Evolutionary conservation across 257 asterid genomes (phyloP), one percentile per base, ranked within the genome.

Genomic region (Hygrophila difformis): DNA sequence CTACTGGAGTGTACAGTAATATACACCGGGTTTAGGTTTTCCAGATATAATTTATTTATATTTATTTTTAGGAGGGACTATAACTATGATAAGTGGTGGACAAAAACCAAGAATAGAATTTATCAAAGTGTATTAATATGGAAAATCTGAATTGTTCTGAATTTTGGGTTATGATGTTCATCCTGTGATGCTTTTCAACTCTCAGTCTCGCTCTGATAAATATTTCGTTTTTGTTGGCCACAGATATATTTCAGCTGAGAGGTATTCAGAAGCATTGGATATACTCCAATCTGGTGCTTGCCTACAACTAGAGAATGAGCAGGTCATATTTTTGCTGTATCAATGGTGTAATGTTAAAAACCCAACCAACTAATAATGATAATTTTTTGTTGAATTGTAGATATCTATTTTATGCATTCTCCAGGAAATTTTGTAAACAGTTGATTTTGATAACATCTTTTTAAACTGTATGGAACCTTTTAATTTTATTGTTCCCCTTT

Each of bases 221-320:
- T 21, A 39, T 20, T 10, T 50, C 35, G 23, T 14, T 50, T 16
- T 44, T 43, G 38, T 44, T 65, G 17, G 13, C 54, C 61, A 56
- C 72, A 89, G 98, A 68, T 86, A 91, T 37, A 59, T 68, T 41
- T 39, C 83, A 34, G 75, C 65, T 2, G 71, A 70, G 47, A 80
- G 98, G 73, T 76, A 55, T 63, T 48, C 61, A 12, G 98, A 91
- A 37, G 94, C 95, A 22, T 65, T 91, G 65, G 82, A 91, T 66
- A 57, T 89, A 75, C 89, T 85, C 39, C 77, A 89, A 54, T 77
- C 91, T 4, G 98, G 98, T 48, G 93, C 98, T 66, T 82, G 94
- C 78, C 6, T 73, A 60, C 96, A 89, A 52, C 66, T 89, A 75
- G 93, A 74, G 47, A 79, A 69, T 51, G 91, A 69, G 18, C 96